These are phyloP conservation scores for Jimgerdemannia lactiflua DNA, from an alignment of 192 early-diverging fungal genomes.

Conservation along the genomic window DNA sequence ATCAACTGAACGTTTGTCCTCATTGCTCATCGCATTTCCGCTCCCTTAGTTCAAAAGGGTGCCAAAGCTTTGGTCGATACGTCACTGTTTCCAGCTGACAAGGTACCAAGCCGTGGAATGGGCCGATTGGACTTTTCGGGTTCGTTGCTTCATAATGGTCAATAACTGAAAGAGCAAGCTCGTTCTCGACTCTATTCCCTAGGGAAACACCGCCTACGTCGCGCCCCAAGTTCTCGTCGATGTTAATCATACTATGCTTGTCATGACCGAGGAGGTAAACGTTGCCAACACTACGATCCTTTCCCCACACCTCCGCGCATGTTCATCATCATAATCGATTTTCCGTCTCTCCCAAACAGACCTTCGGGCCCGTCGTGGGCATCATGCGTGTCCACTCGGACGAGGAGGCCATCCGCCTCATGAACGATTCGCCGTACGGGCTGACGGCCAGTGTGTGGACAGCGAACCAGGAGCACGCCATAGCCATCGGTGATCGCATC, in stretches of 20 bases:
- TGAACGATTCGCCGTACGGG: slow-evolving; percentile 82
- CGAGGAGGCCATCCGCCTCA: slow-evolving; percentile 70
- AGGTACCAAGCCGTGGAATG: slow-evolving; percentile 18
- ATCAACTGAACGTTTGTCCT: neutral
- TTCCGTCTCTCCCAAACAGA: slow-evolving; percentile 9
- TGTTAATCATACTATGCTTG: slow-evolving; percentile 68
- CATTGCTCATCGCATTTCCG: neutral
- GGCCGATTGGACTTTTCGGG: too few relatives aligned
- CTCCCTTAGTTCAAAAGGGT: slow-evolving; percentile 51
- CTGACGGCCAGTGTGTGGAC: slow-evolving; percentile 85
- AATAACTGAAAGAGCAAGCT: too few relatives aligned
- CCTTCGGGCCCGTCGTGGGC: slow-evolving; percentile 81
- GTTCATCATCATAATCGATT: neutral
- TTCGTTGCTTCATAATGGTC: too few relatives aligned
- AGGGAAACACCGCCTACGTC: slow-evolving; percentile 60
- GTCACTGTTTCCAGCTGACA: slow-evolving; percentile 51
- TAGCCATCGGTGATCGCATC: slow-evolving; percentile 59
- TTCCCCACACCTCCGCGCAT: neutral
- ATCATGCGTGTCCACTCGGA: slow-evolving; percentile 72
- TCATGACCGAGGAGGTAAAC: slow-evolving; percentile 72
- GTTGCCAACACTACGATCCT: neutral
- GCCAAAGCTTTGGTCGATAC: slow-evolving; percentile 63
- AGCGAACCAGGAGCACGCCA: slow-evolving; percentile 50
- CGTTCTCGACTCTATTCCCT: neutral
- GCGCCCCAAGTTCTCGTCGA: slow-evolving; percentile 74